Evolutionary conservation across 495 filamentous ascomycete species (phyloP).

Genomic region (Parathielavia hyrcaniae): DNA sequence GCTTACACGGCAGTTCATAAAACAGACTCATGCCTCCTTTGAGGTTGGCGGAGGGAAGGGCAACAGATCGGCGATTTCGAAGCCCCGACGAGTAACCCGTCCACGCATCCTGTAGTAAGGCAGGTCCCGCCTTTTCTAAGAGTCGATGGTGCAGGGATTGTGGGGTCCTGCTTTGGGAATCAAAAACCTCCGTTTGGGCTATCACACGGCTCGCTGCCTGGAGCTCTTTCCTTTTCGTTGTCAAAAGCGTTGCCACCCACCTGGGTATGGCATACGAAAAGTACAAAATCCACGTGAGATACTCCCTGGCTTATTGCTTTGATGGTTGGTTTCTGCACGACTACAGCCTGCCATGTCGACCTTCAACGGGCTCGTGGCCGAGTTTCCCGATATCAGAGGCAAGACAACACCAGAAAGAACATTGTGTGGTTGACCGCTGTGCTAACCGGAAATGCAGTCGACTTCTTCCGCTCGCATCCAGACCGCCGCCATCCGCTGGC

Average conservation of each 20-base stretch:
- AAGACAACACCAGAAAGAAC: background rate
- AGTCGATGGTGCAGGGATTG: no score
- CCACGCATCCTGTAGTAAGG: no score
- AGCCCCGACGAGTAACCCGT: no score
- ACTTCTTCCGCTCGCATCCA: slow-evolving; percentile 67
- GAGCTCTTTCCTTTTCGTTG: background rate
- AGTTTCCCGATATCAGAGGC: slow-evolving; percentile 69
- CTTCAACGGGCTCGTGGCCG: slow-evolving; percentile 36
- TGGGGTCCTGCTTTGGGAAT: no score
- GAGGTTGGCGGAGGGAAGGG: no score
- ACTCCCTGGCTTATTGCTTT: background rate
- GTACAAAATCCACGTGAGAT: no score
- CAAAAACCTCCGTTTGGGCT: background rate
- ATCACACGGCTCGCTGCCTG: background rate
- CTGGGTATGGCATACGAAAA: no score
- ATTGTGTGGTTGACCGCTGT: slow-evolving; percentile 7
- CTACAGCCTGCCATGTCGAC: slow-evolving; percentile 30
- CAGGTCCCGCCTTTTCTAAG: no score
- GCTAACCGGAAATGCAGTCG: slow-evolving; percentile 46
- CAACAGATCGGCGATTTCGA: no score
- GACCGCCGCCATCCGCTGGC: slow-evolving; percentile 60
- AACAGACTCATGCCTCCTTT: no score
- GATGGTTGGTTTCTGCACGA: background rate
- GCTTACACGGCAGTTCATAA: no score
- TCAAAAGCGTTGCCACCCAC: background rate